Conservation (phyloP, 2,329 filamentous ascomycete species). For the Fusarium lyarnte region DNA sequence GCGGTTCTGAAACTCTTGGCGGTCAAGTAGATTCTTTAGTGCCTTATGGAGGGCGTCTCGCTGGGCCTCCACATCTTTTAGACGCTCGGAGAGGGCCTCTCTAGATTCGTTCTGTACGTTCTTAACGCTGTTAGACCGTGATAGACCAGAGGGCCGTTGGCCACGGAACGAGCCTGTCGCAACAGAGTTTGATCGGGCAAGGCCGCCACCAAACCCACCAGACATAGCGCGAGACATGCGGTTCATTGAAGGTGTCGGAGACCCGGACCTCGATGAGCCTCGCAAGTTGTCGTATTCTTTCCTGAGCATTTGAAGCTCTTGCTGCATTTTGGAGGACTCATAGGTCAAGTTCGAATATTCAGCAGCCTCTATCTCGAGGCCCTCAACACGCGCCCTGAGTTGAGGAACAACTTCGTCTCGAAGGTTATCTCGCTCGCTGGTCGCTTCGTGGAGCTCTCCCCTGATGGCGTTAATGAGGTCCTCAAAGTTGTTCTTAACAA, state of each 20-base stretch:
- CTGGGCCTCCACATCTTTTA: conserved; percentile 94
- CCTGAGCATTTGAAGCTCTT: conserved; percentile 79
- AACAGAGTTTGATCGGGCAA: conserved; percentile 74
- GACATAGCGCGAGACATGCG: conserved; percentile 47
- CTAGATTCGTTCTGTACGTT: conserved; percentile 63
- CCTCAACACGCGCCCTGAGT: conserved; percentile 78
- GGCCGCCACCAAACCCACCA: conserved; percentile 63
- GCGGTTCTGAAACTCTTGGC: conserved; percentile 84
- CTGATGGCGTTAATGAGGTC: conserved; percentile 87
- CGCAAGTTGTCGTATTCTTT: conserved; percentile 71
- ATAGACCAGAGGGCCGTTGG: conserved; percentile 55
- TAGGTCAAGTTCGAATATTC: conserved; percentile 79
- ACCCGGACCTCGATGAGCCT: conserved; percentile 47
- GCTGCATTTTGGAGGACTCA: conserved; percentile 85
- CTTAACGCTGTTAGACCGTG: conserved; percentile 69
- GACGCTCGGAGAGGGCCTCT: conserved; percentile 77
- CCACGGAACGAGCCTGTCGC: conserved; percentile 62
- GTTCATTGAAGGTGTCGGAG: conserved; percentile 37
- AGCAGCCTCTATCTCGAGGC: conserved; percentile 77
- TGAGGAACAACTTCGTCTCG: conserved; percentile 88
- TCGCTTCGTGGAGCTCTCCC: conserved; percentile 80
- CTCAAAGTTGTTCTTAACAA: conserved; percentile 92
- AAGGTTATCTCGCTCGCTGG: conserved; percentile 91
- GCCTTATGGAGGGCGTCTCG: conserved; percentile 91
- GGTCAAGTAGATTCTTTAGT: conserved; percentile 83